A percentile compares a stretch with the other conserved stretches of the same genome.
Evolutionary conservation across 1,139 yeast species (phyloP).

Genomic region (Nakaseomyces nivariensis): DNA sequence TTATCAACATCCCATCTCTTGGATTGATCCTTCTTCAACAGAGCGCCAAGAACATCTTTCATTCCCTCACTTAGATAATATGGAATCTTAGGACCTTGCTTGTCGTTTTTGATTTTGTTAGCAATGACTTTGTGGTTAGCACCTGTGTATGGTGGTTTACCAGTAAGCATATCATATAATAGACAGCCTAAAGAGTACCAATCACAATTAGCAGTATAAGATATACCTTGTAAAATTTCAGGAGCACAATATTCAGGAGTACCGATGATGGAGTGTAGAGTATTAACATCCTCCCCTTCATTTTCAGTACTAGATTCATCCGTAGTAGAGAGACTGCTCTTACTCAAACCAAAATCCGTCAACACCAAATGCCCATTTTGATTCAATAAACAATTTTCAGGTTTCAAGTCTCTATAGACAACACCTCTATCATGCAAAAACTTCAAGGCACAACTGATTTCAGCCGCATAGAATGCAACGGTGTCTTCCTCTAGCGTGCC

Average conservation of each 20-base stretch:
- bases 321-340: conserved; percentile 35
- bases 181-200: conserved; percentile 98
- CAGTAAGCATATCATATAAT: conserved; percentile 75
- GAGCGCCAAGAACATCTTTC: conserved; percentile 64
- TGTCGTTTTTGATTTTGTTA: conserved; percentile 69
- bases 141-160: conserved; percentile 92
- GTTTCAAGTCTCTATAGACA: conserved; percentile 85
- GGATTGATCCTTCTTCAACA: conserved; percentile 63
- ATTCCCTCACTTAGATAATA: conserved; percentile 77
- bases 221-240: conserved; percentile 73
- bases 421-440: conserved; percentile 78
- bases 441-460: conserved; percentile 69
- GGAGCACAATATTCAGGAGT: conserved; percentile 98
- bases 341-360: conserved; percentile 88
- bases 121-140: conserved; percentile 71
- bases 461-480: conserved; percentile 78
- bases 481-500: conserved; percentile 51
- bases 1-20: conserved; percentile 66
- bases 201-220: conserved; percentile 82
- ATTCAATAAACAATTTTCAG: conserved; percentile 84
- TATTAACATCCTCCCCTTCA: conserved; percentile 25
- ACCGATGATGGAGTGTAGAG: conserved; percentile 69
- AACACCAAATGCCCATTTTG: conserved; percentile 69
- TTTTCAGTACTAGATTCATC: conserved; percentile 18
- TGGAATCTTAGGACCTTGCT: conserved; percentile 56